Percentiles rank a stretch among this genome's conserved stretches.
These are phyloP conservation scores for Ustilago curta DNA, from an alignment of 1,284 basidiomycete genomes.

Conservation along the genomic window DNA sequence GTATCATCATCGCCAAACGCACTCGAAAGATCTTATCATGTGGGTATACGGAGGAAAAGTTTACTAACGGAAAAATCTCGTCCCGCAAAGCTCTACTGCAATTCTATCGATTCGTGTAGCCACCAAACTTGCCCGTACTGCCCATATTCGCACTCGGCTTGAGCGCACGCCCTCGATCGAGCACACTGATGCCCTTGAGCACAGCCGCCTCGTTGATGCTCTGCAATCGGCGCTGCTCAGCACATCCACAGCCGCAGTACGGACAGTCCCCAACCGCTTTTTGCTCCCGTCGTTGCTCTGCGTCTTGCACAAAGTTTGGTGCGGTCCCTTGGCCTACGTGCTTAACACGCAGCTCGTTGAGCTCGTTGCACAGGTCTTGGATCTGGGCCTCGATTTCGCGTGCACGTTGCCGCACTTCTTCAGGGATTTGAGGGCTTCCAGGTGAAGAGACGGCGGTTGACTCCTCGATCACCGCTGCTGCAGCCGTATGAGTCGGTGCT, in stretches of 20 bases:
- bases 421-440: slow-evolving; percentile 26
- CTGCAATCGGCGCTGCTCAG: slow-evolving; percentile 53
- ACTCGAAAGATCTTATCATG: background rate
- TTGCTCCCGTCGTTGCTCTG: slow-evolving; percentile 11
- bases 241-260: slow-evolving; percentile 53
- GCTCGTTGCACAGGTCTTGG: slow-evolving; percentile 45
- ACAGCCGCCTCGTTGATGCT: slow-evolving; percentile 59
- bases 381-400: slow-evolving; percentile 54
- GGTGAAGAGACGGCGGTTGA: slow-evolving; percentile 12
- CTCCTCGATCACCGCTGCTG: slow-evolving; percentile 7
- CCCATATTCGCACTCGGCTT: slow-evolving; percentile 46
- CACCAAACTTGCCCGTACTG: slow-evolving; percentile 54
- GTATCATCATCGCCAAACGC: background rate
- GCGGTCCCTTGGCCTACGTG: slow-evolving; percentile 44
- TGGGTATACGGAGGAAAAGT: slow-evolving; percentile 3
- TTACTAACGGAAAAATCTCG: background rate
- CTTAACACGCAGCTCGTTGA: slow-evolving; percentile 42
- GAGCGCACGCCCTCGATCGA: slow-evolving; percentile 54
- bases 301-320: slow-evolving; percentile 15
- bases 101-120: slow-evolving; percentile 43
- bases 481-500: background rate
- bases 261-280: slow-evolving; percentile 23
- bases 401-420: slow-evolving; percentile 43
- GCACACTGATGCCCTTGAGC: slow-evolving; percentile 54
- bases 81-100: too few relatives aligned